Evolutionary conservation across 345 rosid genomes (phyloP), one percentile per base, ranked within the genome.

Genomic region (Gossypium raimondii): DNA sequence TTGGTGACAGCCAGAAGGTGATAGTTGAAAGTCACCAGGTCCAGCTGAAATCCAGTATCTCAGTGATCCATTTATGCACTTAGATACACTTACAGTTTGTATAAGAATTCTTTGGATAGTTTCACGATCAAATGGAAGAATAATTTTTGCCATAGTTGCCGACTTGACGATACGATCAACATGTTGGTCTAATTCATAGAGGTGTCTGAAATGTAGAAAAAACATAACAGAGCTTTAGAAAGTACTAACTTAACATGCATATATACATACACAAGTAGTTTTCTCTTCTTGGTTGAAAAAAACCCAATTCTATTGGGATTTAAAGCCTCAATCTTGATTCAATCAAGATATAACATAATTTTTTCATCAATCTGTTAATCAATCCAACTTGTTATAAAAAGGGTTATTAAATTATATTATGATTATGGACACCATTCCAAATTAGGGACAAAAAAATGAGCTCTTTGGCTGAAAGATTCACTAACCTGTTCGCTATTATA

Each of bases 1-100:
- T 27, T 80, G 79, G 25, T 51, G 77, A 79, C 95, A 94, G 3
- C 84, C 85, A 11, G 89, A 81, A 72, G 97, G 87, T 77, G 98
- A 90, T 13, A 94, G 83, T 51, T 84, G 95, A 77, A 92, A 92
- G 77, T 92, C 92, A 58, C 97, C 97, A 2, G 92, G 89, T 51
- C 98, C 97, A 9, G 88, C 88, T 2, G 97, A 94, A 56, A 94
- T 89, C 97, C 97, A 90, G 82, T 92, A 92, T 79, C 98, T 78
- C 67, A 92, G 74, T n/a, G 92, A 87, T 61, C 98, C 97, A 64
- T 85, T 80, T 68, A 67, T 79, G 59, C 98, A 92, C 59, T 81
- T 79, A 1, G 97, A 88, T 52, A 83, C 93, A 11, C 88, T 83
- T 66, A 86, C 95, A 9, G 97, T 92, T 80, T 82, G 90, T 67